These are phyloP conservation scores for Heterobasidion occidentale DNA, from an alignment of 1,284 basidiomycete species.

Conservation along the genomic window DNA sequence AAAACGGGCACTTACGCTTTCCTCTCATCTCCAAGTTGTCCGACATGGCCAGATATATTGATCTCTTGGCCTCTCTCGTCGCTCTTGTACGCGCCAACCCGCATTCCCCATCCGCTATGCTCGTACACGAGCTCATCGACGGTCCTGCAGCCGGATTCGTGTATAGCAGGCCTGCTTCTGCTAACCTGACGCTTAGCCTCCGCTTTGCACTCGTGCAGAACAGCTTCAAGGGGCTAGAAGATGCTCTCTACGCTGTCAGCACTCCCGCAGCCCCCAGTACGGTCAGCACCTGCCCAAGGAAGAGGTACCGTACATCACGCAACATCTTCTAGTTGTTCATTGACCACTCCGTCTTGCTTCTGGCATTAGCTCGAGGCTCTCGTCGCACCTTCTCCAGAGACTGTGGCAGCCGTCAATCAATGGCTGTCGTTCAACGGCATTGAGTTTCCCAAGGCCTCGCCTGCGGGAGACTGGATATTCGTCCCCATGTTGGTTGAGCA, in stretches of 20 bases:
- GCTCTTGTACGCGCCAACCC: not conserved
- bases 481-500: no score
- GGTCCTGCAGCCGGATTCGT: constrained; percentile 9
- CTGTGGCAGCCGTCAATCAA: constrained; percentile 19
- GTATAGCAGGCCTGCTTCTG: constrained; percentile 7
- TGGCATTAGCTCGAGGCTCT: constrained; percentile 23
- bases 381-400: constrained; percentile 24
- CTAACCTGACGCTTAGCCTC: constrained; percentile 11
- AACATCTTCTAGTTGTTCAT: constrained; percentile 3
- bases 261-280: constrained; percentile 18
- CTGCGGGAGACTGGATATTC: constrained; percentile 16
- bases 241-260: constrained; percentile 19
- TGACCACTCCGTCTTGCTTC: no score
- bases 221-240: constrained; percentile 21
- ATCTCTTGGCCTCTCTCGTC: not conserved
- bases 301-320: constrained; percentile 15
- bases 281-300: constrained; percentile 20
- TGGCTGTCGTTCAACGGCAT: constrained; percentile 23
- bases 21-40: no score
- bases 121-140: constrained; percentile 10
- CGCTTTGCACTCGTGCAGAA: constrained; percentile 18
- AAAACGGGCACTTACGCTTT: no score
- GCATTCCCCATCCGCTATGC: not conserved
- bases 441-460: constrained; percentile 12
- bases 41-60: no score